Evolutionary conservation across 2,329 filamentous ascomycete species (phyloP).

Genomic region (Fusarium tjaetaba): DNA sequence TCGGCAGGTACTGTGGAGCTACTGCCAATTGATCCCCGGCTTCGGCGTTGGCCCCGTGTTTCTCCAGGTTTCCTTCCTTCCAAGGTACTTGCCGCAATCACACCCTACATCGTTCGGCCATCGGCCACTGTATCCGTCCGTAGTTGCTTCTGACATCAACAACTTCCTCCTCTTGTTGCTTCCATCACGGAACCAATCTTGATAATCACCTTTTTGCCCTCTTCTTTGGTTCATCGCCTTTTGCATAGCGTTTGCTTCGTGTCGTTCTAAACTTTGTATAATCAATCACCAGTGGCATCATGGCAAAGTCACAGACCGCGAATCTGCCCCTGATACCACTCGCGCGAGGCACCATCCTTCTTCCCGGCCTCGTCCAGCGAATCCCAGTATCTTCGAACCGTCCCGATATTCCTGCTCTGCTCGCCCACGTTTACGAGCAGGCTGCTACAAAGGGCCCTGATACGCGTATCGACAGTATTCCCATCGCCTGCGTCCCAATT

Average conservation of each 20-base stretch:
- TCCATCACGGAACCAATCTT: constrained; percentile 3
- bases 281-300: constrained; percentile 40
- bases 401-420: constrained; percentile 86
- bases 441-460: constrained; percentile 74
- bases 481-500: constrained; percentile 88
- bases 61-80: constrained; percentile 42
- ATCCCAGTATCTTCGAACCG: constrained; percentile 83
- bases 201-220: not conserved
- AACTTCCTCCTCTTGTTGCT: constrained; percentile 12
- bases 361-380: constrained; percentile 86
- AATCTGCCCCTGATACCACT: constrained; percentile 83
- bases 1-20: constrained; percentile 40
- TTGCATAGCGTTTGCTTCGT: constrained; percentile 12
- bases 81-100: constrained; percentile 10
- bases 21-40: constrained; percentile 33
- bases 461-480: constrained; percentile 72
- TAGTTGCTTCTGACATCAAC: constrained; percentile 40
- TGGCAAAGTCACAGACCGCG: constrained; percentile 55
- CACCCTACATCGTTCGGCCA: constrained; percentile 13
- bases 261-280: not conserved
- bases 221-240: constrained; percentile 3
- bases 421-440: constrained; percentile 85
- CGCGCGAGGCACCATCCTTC: constrained; percentile 80
- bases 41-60: constrained; percentile 42
- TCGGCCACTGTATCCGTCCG: constrained; percentile 27